These are phyloP conservation scores for Pulveroboletus ravenelii DNA, from an alignment of 768 basidiomycete species.

Conservation along the genomic window DNA sequence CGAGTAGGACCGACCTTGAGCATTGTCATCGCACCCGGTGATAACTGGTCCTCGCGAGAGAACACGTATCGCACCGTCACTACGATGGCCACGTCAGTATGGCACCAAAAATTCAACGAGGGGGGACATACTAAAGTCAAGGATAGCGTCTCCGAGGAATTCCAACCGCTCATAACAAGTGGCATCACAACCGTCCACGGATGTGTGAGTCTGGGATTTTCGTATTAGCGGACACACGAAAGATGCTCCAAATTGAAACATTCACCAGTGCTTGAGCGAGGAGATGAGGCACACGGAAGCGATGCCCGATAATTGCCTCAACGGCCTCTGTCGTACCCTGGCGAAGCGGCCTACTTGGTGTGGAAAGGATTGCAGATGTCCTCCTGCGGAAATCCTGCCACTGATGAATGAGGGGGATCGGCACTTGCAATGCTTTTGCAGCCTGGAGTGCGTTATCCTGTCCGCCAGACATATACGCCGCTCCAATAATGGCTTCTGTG, in stretches of 20 bases:
- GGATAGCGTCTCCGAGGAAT: constrained; percentile 81
- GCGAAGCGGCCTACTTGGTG: constrained; percentile 41
- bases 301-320: constrained; percentile 59
- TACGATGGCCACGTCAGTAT: constrained; percentile 25
- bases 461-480: constrained; percentile 73
- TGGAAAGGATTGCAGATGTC: constrained; percentile 40
- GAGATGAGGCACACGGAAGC: constrained; percentile 57
- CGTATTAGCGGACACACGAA: constrained; percentile 6
- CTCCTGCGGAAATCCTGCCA: constrained; percentile 69
- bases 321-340: constrained; percentile 50
- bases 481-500: constrained; percentile 79
- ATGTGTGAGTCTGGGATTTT: constrained; percentile 59
- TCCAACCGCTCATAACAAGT: constrained; percentile 73
- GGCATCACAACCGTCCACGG: constrained; percentile 49
- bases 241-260: not conserved
- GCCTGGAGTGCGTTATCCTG: constrained; percentile 59
- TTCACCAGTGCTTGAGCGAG: constrained; percentile 70
- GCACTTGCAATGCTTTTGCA: constrained; percentile 60
- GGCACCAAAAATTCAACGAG: not conserved
- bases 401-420: constrained; percentile 54
- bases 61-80: constrained; percentile 74
- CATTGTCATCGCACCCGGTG: constrained; percentile 74
- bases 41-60: constrained; percentile 54
- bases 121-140: constrained; percentile 66
- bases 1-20: constrained; percentile 51